A percentile compares a stretch with the other conserved stretches of the same genome.
Evolutionary conservation across 2,329 filamentous ascomycete species (phyloP).

Genomic region (Pseudogymnoascus sp.): DNA sequence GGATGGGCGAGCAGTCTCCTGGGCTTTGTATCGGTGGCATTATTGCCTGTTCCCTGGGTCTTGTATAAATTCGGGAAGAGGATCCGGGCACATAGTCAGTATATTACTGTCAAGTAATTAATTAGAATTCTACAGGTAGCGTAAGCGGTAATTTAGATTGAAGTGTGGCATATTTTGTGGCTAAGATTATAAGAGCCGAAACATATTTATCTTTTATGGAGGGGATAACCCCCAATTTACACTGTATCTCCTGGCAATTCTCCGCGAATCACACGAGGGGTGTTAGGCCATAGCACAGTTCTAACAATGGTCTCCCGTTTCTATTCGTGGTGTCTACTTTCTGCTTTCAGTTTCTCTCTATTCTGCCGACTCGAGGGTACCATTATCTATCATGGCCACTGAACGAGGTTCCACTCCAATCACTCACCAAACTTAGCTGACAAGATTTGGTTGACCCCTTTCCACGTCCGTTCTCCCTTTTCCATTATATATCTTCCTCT

Average conservation of each 20-base stretch:
- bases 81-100: conserved; percentile 21
- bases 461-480: neutral
- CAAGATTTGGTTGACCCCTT: neutral
- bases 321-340: too few relatives aligned
- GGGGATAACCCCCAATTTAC: neutral
- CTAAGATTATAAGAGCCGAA: neutral
- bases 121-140: neutral
- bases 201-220: neutral
- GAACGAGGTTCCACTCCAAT: neutral
- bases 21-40: conserved; percentile 29
- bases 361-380: neutral
- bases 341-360: neutral
- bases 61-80: conserved; percentile 31
- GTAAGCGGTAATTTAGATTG: neutral
- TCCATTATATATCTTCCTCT: neutral
- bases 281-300: too few relatives aligned
- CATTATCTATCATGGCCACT: neutral
- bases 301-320: too few relatives aligned
- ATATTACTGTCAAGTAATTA: conserved; percentile 4
- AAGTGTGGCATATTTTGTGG: neutral
- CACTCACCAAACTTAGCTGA: neutral
- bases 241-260: neutral
- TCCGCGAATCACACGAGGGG: neutral
- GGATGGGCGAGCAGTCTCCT: conserved; percentile 33
- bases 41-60: conserved; percentile 35